A percentile compares a stretch with the other conserved stretches of the same genome.
phyloP scores from a whole-genome alignment of 352 stramenopile species.

The Globisporangium parvum region DNA sequence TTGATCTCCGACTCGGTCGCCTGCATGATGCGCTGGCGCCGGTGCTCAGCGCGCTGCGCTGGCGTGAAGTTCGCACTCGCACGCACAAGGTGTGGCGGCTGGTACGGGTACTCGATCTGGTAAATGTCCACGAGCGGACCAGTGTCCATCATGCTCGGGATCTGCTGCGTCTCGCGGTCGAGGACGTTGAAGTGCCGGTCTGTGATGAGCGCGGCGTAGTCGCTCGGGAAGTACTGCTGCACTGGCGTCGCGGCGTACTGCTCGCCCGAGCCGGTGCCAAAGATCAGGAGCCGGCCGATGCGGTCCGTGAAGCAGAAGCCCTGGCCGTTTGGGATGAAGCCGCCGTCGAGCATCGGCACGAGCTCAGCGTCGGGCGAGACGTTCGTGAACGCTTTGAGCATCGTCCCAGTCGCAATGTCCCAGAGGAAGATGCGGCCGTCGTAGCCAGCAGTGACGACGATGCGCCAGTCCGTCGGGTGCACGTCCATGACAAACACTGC shows the following conservation, averaged over 20 bases:
- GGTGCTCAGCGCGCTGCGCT: conserved; percentile 57
- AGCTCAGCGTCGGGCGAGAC: conserved; percentile 48
- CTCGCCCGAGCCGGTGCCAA: conserved; percentile 68
- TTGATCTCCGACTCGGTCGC: conserved; percentile 58
- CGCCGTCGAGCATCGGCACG: conserved; percentile 67
- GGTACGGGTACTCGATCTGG: conserved; percentile 60
- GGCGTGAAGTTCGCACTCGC: conserved; percentile 19
- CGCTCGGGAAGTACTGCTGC: conserved; percentile 87
- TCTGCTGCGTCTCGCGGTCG: conserved; percentile 81
- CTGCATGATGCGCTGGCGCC: conserved; percentile 55
- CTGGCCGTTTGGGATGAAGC: conserved; percentile 60
- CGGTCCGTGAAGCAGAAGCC: conserved; percentile 80
- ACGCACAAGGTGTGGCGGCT: conserved; percentile 46
- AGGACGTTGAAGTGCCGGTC: conserved; percentile 87
- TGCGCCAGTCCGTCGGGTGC: conserved; percentile 66
- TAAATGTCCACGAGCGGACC: conserved; percentile 75
- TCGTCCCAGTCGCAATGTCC: conserved; percentile 66
- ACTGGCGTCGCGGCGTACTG: conserved; percentile 51
- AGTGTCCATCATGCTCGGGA: conserved; percentile 81
- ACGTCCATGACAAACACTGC: conserved; percentile 71
- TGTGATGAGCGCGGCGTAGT: conserved; percentile 86
- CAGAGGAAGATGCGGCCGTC: conserved; percentile 81
- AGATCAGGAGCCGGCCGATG: conserved; percentile 72
- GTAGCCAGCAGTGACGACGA: conserved; percentile 78
- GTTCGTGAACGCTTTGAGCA: conserved; percentile 62